Conservation (phyloP, 2,329 filamentous ascomycete genomes). For the Zasmidium citrigriseum region DNA sequence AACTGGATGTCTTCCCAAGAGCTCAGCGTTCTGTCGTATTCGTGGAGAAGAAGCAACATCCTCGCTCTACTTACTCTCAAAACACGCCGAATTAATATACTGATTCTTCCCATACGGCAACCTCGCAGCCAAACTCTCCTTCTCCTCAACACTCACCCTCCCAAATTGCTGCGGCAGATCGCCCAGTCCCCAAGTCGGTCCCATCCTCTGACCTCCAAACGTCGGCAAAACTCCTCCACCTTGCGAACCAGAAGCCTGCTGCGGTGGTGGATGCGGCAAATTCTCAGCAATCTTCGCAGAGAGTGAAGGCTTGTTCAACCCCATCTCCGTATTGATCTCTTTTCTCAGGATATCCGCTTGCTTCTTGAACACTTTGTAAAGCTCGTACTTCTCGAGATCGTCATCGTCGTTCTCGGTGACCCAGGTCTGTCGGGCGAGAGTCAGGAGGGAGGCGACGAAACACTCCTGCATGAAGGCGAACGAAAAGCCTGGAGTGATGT, state of each 20-base stretch:
- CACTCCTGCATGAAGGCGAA: conserved; percentile 72
- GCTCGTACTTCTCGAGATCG: conserved; percentile 51
- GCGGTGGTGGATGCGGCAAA: not conserved
- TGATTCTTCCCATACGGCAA: not conserved
- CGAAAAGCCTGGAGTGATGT: conserved; percentile 63
- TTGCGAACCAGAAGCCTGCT: not conserved
- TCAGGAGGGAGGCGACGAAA: conserved; percentile 64
- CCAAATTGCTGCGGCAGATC: not conserved
- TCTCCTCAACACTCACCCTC: not conserved
- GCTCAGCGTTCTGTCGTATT: too few species aligned
- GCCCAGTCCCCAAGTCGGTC: not conserved
- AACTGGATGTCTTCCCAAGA: too few species aligned
- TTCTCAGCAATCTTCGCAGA: not conserved
- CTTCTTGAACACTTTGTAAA: conserved; percentile 65
- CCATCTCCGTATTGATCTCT: conserved; percentile 48
- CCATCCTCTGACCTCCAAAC: not conserved
- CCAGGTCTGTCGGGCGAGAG: conserved; percentile 50
- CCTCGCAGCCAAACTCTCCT: not conserved
- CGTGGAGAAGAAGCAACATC: too few species aligned
- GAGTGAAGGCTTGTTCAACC: not conserved
- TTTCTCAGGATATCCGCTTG: conserved; percentile 62
- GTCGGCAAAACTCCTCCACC: not conserved
- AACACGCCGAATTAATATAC: conserved; percentile 5
- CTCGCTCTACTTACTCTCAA: too few species aligned
- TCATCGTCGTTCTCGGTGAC: conserved; percentile 26